Evolutionary conservation across 768 basidiomycete genomes (phyloP), one percentile per base, ranked within the genome.

Genomic region (Kwoniella newhampshirensis): DNA sequence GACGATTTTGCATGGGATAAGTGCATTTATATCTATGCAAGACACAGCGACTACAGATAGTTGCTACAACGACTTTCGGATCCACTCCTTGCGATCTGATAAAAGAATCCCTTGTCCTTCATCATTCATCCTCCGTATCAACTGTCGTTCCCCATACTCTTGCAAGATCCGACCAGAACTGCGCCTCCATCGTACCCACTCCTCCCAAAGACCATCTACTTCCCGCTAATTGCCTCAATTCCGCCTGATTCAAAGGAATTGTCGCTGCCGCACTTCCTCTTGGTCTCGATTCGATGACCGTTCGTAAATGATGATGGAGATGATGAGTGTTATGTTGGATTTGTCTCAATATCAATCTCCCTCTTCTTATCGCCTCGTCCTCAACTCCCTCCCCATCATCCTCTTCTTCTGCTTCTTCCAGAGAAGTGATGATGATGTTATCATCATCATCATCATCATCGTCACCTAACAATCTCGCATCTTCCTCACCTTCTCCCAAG

Each of bases 271-370:
- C 35, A 21, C 27, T 18, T 27, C 23, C 23, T 45, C 21, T 20
- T 13, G 26, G 40, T 21, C 46, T 32, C 18, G 37, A 27, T 13
- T 41, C 28, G 7, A 48, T 20, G 18, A 54, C 21, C 21, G 44
- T 37, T 18, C 42, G 35, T 46, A 71, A 40, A 20, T 41, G 53
- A 20, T 47, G 46, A 44, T 65, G 54, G 2, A 68, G 57, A 44
- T 71, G 70, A 56, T 63, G 66, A 12, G 65, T 62, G 26, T 68
- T 56, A 45, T 71, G 70, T 46, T 63, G 54, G 9, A 71, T 39
- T 53, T 66, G 64, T 26, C 64, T 35, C 3, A 71, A 51, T 13
- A 71, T 59, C n/a, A 67, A 54, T 49, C 59, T 45, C 1, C 65
- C 67, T 35, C 51, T 41, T 41, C 63, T 45, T 4, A 68, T 53